phyloP scores from a whole-genome alignment of 1,284 basidiomycete species.

The Termitomyces sp. region DNA sequence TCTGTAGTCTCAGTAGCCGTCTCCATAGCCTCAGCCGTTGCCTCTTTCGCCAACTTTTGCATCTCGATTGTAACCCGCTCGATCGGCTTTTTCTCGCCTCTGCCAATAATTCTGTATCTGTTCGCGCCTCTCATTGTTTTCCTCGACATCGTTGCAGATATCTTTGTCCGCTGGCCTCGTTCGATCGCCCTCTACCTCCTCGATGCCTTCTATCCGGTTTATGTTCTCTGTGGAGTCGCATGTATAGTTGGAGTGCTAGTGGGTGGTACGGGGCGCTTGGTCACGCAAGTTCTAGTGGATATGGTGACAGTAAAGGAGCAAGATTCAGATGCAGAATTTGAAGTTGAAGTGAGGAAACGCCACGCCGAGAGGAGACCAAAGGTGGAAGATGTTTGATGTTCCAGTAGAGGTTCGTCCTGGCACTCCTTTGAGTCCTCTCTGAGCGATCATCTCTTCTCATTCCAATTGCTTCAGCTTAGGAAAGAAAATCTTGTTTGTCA shows the following conservation, averaged over 20 bases:
- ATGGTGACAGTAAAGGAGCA: not conserved
- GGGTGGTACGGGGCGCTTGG: constrained; percentile 37
- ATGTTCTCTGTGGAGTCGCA: constrained; percentile 55
- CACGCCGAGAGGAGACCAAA: not conserved
- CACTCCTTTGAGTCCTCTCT: not conserved
- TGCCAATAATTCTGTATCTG: constrained; percentile 40
- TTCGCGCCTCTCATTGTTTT: constrained; percentile 47
- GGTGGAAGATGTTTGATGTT: not conserved
- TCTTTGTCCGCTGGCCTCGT: constrained; percentile 45
- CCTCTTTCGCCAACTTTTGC: constrained; percentile 7
- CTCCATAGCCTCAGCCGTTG: not conserved
- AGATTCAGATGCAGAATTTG: not conserved
- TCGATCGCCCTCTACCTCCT: constrained; percentile 33
- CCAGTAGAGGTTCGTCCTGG: not conserved
- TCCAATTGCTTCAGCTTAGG: not conserved
- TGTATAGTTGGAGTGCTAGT: constrained; percentile 49
- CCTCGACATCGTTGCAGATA: constrained; percentile 36
- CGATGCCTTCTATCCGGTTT: constrained; percentile 53
- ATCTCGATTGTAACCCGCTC: constrained; percentile 20
- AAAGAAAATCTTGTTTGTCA: not conserved
- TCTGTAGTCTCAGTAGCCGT: constrained; percentile 6
- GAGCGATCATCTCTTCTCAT: no score
- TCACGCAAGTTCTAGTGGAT: constrained; percentile 13
- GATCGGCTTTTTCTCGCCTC: constrained; percentile 24
- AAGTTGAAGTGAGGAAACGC: not conserved